A percentile compares a stretch with the other conserved stretches of the same genome.
Evolutionary conservation across 148 eudicot genomes (phyloP).

Genomic region (Drosera capensis): DNA sequence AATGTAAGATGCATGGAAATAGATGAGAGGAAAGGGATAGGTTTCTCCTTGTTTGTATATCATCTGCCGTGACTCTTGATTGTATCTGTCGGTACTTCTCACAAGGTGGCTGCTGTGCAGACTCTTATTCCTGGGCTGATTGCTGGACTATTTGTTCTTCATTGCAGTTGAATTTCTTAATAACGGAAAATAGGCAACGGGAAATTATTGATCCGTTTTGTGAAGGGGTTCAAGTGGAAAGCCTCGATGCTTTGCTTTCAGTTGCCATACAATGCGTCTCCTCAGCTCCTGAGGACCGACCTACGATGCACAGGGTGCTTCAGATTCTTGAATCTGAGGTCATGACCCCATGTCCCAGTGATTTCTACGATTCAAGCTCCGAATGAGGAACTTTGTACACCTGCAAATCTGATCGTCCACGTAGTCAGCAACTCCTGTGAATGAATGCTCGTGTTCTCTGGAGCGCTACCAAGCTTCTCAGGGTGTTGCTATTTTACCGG

Average conservation of each 20-base stretch:
- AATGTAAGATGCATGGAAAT: too few relatives aligned
- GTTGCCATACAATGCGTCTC: slow-evolving; percentile 78
- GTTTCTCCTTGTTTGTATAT: too few relatives aligned
- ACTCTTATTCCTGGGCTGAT: too few relatives aligned
- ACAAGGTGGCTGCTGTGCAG: too few relatives aligned
- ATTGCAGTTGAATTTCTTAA: slow-evolving; percentile 71
- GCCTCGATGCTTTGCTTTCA: slow-evolving; percentile 69
- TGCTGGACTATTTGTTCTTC: neutral
- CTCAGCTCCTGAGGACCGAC: slow-evolving; percentile 85
- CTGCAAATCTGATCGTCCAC: neutral
- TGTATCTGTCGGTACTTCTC: too few relatives aligned
- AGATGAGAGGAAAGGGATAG: too few relatives aligned
- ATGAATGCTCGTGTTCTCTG: too few relatives aligned
- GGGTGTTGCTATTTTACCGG: neutral
- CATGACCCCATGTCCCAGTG: slow-evolving; percentile 97
- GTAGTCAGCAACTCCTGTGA: neutral
- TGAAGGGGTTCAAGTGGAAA: slow-evolving; percentile 73
- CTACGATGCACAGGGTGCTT: slow-evolving; percentile 93
- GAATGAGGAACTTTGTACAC: slow-evolving; percentile 39
- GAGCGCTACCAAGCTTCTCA: neutral
- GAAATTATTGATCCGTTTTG: slow-evolving; percentile 72
- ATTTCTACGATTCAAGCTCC: slow-evolving; percentile 78
- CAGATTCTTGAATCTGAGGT: slow-evolving; percentile 91
- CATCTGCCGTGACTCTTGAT: too few relatives aligned
- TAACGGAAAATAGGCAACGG: slow-evolving; percentile 56